Base-by-base conservation (phyloP, 108 stramenopile genomes). In the Skeletonema menzelii region DNA sequence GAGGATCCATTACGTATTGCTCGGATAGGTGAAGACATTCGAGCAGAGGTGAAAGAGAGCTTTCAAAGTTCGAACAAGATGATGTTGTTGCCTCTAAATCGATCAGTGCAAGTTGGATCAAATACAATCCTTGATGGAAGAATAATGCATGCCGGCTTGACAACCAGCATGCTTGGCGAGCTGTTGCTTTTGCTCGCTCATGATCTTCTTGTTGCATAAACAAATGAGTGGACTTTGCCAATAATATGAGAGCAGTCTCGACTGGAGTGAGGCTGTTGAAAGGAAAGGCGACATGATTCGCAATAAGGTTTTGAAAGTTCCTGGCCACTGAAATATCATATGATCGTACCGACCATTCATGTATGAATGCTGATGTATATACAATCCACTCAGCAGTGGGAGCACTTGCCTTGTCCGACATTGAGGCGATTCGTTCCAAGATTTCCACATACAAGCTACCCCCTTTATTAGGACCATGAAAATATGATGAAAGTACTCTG, bases 21-120 rank as follows among this genome's bases (percentile, higher is more conserved):
- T 89, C 81, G 14, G 77, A 87, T 12, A 94, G 62, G 6, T 77
- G 42, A 14, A 96, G 71, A 40, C 87, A 93, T 65, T 91, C 87
- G 46, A 91, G 67, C 24, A 96, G 64, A 19, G 80, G 76, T 8
- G 82, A 67, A 8, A 96, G 72, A 7, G 86, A 80, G 20, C 61
- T 76, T 66, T 66, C 69, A 35, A 66, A 77, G 28, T 57, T 59
- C 3, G 72, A 71, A 53, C 74, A 35, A 42, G 67, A n/a, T 14
- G 69, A 59, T 27, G 65, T 55, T 56, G 70, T 66, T 24, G 85
- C 63, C 28, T 91, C 88, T 26, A 90, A 59, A 31, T 86, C 77
- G 15, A 88, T 79, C 19, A 74, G 37, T 27, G 88, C 79, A 47
- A 88, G 71, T 46, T 82, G 83, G 20, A 95, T 71, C 14, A 90